Conservation (phyloP, 768 basidiomycete genomes). For the Lyophyllum shimeji region DNA sequence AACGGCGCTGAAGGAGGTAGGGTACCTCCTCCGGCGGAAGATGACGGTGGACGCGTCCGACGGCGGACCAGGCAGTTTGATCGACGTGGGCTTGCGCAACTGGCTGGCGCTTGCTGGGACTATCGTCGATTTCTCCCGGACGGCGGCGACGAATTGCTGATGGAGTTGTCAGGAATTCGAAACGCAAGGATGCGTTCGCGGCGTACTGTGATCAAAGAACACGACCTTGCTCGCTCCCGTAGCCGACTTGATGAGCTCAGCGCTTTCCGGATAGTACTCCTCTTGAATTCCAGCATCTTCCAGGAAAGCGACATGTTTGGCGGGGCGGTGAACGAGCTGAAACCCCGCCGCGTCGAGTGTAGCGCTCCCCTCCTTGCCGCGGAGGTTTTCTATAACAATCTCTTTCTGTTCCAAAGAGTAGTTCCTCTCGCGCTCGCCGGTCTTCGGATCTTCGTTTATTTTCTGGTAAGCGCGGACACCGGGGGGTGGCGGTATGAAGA, state of each 20-base stretch:
- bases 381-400: constrained; percentile 50
- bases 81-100: constrained; percentile 50
- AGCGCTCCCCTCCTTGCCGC: constrained; percentile 45
- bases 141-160: constrained; percentile 47
- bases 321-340: constrained; percentile 37
- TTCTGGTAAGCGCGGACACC: constrained; percentile 39
- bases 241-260: constrained; percentile 51
- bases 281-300: constrained; percentile 44
- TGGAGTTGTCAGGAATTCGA: not conserved
- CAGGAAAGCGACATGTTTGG: constrained; percentile 46
- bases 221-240: constrained; percentile 57
- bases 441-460: constrained; percentile 32
- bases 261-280: constrained; percentile 60
- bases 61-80: constrained; percentile 45
- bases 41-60: constrained; percentile 49
- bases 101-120: constrained; percentile 42
- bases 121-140: constrained; percentile 34
- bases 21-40: constrained; percentile 45
- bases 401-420: constrained; percentile 24
- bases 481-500: constrained; percentile 35
- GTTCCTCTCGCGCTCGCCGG: constrained; percentile 39
- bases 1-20: constrained; percentile 43
- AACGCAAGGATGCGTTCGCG: not conserved
- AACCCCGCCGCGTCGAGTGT: constrained; percentile 54
- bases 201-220: constrained; percentile 67